phyloP scores from a whole-genome alignment of 2,329 filamentous ascomycete genomes.

The Penicillium sp. region DNA sequence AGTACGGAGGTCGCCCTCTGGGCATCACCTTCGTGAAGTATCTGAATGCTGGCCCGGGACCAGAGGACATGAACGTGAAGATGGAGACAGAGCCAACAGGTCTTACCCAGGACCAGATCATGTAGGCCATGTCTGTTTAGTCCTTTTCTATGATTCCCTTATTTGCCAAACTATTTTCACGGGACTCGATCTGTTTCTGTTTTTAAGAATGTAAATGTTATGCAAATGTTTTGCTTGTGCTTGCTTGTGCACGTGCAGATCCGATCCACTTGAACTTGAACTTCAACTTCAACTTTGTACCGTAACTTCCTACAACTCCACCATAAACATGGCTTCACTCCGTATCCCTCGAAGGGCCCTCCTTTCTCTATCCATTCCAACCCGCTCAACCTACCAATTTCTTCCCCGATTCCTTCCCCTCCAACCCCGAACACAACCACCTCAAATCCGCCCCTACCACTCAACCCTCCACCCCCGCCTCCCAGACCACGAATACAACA shows the following conservation, averaged over 20 bases:
- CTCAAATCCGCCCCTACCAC: conserved; percentile 54
- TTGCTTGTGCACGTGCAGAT: conserved; percentile 15
- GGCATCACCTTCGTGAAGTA: conserved; percentile 94
- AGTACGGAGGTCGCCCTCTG: conserved; percentile 91
- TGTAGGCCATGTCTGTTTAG: conserved; percentile 51
- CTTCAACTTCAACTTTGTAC: neutral
- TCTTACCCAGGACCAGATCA: conserved; percentile 96
- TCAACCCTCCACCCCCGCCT: conserved; percentile 64
- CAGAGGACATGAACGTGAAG: conserved; percentile 54
- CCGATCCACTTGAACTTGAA: conserved; percentile 4
- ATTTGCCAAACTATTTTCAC: conserved; percentile 11
- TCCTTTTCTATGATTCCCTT: conserved; percentile 21
- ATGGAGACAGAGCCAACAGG: conserved; percentile 77
- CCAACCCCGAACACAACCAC: neutral
- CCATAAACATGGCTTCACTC: conserved; percentile 13
- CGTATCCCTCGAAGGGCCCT: conserved; percentile 4
- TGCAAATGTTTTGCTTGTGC: too few species aligned
- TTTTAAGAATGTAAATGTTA: conserved; percentile 11
- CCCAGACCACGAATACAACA: conserved; percentile 54
- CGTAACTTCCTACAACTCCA: conserved; percentile 2
- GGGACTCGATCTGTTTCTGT: conserved; percentile 5
- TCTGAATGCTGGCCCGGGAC: conserved; percentile 59
- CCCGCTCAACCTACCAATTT: neutral
- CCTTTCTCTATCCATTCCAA: neutral
- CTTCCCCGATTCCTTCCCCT: conserved; percentile 1